A percentile compares a stretch with the other conserved stretches of the same genome.
These are phyloP conservation scores for Hsuehochloa calcarea DNA, from an alignment of 176 grass and related monocot species.

Conservation along the genomic window DNA sequence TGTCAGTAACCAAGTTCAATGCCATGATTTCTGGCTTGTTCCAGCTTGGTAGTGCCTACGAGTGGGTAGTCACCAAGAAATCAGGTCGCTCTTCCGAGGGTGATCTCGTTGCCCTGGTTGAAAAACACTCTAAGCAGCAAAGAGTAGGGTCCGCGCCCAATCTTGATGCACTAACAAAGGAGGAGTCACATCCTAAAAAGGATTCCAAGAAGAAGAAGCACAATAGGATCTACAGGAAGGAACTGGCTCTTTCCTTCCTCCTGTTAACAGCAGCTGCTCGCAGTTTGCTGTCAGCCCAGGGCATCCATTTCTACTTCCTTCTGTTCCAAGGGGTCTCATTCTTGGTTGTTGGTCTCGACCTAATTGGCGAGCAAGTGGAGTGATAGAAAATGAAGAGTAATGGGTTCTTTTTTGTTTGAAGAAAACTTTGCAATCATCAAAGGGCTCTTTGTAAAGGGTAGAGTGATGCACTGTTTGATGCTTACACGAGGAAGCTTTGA, in stretches of 20 bases:
- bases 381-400: conserved; percentile 42
- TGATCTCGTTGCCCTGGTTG: conserved; percentile 45
- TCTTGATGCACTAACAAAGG: conserved; percentile 41
- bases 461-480: conserved; percentile 23
- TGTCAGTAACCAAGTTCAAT: conserved; percentile 95
- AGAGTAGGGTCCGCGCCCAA: conserved; percentile 48
- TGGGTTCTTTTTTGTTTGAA: conserved; percentile 36
- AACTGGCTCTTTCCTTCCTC: conserved; percentile 68
- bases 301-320: conserved; percentile 83
- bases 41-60: conserved; percentile 79
- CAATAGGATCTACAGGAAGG: conserved; percentile 83
- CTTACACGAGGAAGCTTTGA: conserved; percentile 41
- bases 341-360: conserved; percentile 75
- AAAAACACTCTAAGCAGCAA: conserved; percentile 50
- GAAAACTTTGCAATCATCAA: conserved; percentile 43
- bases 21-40: conserved; percentile 88
- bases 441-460: conserved; percentile 48
- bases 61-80: conserved; percentile 96
- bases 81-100: conserved; percentile 67
- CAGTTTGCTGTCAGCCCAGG: conserved; percentile 71
- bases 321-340: conserved; percentile 74
- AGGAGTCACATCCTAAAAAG: conserved; percentile 47
- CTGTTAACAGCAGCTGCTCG: conserved; percentile 63
- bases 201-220: conserved; percentile 57
- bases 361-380: conserved; percentile 74